Conservation (phyloP, 768 basidiomycete species). For the Termitomyces sp. region DNA sequence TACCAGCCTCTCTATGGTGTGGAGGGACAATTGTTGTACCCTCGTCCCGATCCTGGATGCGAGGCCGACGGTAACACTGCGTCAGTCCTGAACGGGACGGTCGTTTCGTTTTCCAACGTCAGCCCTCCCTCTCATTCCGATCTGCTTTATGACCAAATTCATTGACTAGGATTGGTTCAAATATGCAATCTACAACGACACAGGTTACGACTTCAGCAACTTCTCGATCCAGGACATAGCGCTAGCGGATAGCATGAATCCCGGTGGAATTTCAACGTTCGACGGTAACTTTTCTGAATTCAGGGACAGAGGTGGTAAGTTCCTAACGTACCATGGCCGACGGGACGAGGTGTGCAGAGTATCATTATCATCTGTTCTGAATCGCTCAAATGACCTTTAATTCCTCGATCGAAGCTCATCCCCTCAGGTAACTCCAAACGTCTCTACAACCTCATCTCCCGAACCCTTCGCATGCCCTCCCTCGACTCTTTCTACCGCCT, state of each 20-base stretch:
- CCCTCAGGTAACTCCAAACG: slow-evolving; percentile 8
- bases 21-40: neutral
- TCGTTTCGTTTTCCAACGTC: neutral
- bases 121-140: neutral
- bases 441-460: slow-evolving; percentile 4
- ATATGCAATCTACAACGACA: slow-evolving; percentile 4
- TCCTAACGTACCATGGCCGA: slow-evolving; percentile 10
- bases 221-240: neutral
- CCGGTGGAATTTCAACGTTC: slow-evolving; percentile 6
- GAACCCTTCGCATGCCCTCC: slow-evolving; percentile 1
- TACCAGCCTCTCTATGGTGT: neutral
- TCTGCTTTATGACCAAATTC: no score
- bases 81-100: neutral
- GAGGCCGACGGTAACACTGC: neutral
- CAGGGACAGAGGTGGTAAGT: slow-evolving; percentile 9
- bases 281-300: slow-evolving; percentile 4
- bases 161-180: slow-evolving; percentile 1
- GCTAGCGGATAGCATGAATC: slow-evolving; percentile 4
- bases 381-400: neutral
- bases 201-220: slow-evolving; percentile 2
- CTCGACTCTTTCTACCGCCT: slow-evolving; percentile 14
- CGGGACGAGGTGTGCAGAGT: neutral
- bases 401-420: neutral
- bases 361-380: no score
- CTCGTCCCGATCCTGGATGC: slow-evolving; percentile 5